A percentile compares a stretch with the other conserved stretches of the same genome.
Evolutionary conservation across 2,329 filamentous ascomycete species (phyloP).

Genomic region (Sordariomycetes sp.): DNA sequence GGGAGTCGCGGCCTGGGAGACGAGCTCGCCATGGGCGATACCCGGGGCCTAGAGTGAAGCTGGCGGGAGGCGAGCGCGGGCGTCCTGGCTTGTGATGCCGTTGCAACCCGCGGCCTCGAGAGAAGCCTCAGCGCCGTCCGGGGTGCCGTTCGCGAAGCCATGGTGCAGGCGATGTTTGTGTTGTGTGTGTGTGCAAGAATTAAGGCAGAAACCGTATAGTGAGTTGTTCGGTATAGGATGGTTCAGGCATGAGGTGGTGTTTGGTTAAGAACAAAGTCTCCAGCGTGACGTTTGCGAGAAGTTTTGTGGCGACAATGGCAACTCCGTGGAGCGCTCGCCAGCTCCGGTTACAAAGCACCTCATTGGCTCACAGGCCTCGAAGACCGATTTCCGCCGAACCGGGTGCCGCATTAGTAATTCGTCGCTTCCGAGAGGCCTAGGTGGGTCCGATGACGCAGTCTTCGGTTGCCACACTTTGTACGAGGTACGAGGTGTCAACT

Average conservation of each 20-base stretch:
- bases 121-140: constrained; percentile 8
- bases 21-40: constrained; percentile 6
- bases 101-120: constrained; percentile 4
- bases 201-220: background rate
- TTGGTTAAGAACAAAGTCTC: background rate
- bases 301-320: background rate
- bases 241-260: background rate
- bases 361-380: background rate
- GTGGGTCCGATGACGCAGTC: background rate
- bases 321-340: background rate
- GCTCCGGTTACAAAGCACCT: background rate
- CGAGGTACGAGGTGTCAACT: background rate
- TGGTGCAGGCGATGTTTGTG: background rate
- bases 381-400: background rate
- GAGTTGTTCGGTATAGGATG: background rate
- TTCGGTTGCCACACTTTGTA: background rate
- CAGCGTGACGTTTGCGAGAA: background rate
- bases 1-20: constrained; percentile 3
- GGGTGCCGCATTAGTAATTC: background rate
- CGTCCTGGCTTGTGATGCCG: background rate
- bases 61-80: constrained; percentile 7
- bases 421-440: background rate
- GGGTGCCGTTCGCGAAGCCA: constrained; percentile 8
- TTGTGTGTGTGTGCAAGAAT: background rate
- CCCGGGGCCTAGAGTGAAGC: constrained; percentile 7